phyloP scores from a whole-genome alignment of 2,329 filamentous ascomycete species.

The Emergomyces orientalis region DNA sequence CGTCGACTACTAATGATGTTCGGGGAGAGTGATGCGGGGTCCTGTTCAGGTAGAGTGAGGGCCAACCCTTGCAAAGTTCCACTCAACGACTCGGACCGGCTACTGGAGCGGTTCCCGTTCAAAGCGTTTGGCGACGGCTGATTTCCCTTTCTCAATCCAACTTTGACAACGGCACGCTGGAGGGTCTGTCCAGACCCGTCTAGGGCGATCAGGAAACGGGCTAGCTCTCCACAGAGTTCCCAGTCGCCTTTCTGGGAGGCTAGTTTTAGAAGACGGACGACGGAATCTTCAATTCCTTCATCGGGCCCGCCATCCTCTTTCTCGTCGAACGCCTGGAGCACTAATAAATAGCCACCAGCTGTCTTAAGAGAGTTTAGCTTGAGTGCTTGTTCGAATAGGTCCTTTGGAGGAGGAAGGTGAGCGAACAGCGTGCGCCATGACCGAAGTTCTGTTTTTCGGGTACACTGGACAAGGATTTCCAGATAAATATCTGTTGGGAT shows the following conservation, averaged over 20 bases:
- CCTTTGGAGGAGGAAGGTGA: conserved; percentile 79
- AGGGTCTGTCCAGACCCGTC: conserved; percentile 79
- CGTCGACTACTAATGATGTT: not conserved
- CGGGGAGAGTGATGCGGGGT: conserved; percentile 1
- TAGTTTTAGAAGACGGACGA: conserved; percentile 68
- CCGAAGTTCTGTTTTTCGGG: conserved; percentile 88
- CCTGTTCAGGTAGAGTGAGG: conserved; percentile 23
- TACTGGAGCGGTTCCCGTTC: conserved; percentile 19
- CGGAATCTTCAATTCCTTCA: conserved; percentile 47
- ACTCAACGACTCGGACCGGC: not conserved
- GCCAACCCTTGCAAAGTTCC: conserved; percentile 24
- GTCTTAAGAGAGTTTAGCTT: conserved; percentile 82
- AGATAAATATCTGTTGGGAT: conserved; percentile 66
- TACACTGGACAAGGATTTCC: conserved; percentile 93
- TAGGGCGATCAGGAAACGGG: conserved; percentile 86
- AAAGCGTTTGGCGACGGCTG: conserved; percentile 19
- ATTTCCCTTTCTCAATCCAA: conserved; percentile 24
- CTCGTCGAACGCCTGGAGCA: conserved; percentile 70
- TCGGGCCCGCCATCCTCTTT: conserved; percentile 36
- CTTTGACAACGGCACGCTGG: conserved; percentile 32
- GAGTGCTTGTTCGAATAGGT: conserved; percentile 87
- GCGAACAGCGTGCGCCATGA: conserved; percentile 92
- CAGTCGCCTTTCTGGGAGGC: conserved; percentile 82
- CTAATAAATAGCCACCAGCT: conserved; percentile 89
- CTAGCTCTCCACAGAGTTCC: conserved; percentile 91